Percentiles rank a stretch among this genome's conserved stretches.
Conservation (phyloP, 305 asterid genomes). For the Solanum chacoense region DNA sequence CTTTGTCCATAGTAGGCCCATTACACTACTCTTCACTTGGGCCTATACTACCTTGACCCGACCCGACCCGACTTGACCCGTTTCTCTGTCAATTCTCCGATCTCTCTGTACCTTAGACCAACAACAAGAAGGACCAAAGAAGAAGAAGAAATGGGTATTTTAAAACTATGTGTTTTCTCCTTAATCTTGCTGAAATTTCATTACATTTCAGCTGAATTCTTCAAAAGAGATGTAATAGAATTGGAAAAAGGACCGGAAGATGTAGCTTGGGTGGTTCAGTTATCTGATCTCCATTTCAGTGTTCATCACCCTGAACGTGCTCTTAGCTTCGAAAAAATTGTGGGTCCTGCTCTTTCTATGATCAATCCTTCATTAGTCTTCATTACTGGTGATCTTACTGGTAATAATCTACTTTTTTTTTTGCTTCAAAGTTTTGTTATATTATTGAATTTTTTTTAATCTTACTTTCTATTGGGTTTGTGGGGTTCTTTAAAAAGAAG, state of each 20-base stretch:
- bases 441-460: not conserved
- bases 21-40: not conserved
- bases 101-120: not conserved
- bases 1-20: not conserved
- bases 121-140: not conserved
- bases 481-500: not conserved
- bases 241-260: conserved; percentile 53
- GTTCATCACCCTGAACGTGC: conserved; percentile 85
- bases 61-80: not conserved
- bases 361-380: conserved; percentile 80
- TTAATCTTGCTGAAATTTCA: not conserved
- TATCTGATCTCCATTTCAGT: conserved; percentile 97
- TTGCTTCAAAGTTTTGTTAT: not conserved
- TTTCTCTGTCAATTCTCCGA: not conserved
- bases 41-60: not conserved
- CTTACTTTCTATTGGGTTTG: not conserved
- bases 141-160: not conserved
- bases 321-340: conserved; percentile 35
- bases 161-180: not conserved
- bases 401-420: conserved; percentile 17
- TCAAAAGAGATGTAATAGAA: conserved; percentile 24
- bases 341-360: conserved; percentile 66
- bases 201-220: not conserved
- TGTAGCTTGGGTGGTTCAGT: conserved; percentile 92
- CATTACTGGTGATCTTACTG: conserved; percentile 96